These are phyloP conservation scores for Tuber umbilicatum DNA, from an alignment of 495 filamentous ascomycete genomes.

Conservation along the genomic window DNA sequence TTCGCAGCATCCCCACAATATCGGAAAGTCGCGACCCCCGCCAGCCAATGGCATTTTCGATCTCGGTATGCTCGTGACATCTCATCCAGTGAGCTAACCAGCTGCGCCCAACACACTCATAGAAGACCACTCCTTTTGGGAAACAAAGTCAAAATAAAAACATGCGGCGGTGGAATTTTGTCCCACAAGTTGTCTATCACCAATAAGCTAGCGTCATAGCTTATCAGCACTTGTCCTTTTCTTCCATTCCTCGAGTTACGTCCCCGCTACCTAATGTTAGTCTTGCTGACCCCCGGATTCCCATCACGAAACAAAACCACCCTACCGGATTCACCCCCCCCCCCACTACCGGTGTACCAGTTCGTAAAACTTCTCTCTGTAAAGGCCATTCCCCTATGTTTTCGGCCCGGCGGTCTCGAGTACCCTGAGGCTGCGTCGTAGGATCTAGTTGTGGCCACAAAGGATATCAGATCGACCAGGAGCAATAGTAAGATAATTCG, in stretches of 20 bases:
- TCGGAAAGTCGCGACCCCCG: background rate
- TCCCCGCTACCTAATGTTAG: background rate
- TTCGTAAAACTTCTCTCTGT: too few species aligned
- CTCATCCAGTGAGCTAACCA: background rate
- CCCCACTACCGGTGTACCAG: too few species aligned
- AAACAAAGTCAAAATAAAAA: background rate
- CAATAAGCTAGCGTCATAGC: background rate
- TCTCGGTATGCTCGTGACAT: background rate
- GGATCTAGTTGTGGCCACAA: background rate
- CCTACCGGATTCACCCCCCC: too few species aligned
- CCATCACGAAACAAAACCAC: background rate
- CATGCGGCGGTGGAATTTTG: background rate
- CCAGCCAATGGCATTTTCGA: background rate
- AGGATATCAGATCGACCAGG: too few species aligned
- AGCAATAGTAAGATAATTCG: too few species aligned
- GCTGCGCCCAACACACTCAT: background rate
- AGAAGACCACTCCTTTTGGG: background rate
- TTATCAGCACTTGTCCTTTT: background rate
- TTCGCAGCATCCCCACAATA: background rate
- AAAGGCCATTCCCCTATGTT: too few species aligned
- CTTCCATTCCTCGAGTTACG: background rate
- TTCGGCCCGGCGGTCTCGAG: too few species aligned
- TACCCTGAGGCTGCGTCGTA: background rate
- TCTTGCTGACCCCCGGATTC: background rate
- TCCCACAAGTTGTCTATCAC: background rate